Evolutionary conservation across 2,329 filamentous ascomycete species (phyloP).

Genomic region (Hypomyces rosellus): DNA sequence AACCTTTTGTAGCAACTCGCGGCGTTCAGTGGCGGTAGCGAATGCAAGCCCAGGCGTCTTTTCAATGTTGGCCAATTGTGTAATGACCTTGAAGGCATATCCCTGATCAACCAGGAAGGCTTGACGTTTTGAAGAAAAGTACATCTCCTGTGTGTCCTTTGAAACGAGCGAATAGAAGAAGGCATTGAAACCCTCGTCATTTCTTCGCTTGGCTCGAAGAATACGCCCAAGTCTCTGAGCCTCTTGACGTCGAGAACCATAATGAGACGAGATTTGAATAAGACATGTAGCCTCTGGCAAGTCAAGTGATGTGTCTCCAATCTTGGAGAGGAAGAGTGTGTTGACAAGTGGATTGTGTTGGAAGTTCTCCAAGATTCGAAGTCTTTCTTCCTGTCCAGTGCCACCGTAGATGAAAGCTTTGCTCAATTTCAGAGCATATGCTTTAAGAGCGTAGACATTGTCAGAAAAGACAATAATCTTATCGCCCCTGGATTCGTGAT

Average conservation of each 20-base stretch:
- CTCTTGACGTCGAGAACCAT: slow-evolving; percentile 93
- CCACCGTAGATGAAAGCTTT: slow-evolving; percentile 91
- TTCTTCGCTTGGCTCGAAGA: slow-evolving; percentile 86
- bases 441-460: slow-evolving; percentile 86
- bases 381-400: slow-evolving; percentile 78
- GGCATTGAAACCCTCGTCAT: slow-evolving; percentile 97
- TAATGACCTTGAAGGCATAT: slow-evolving; percentile 99
- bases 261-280: slow-evolving; percentile 96
- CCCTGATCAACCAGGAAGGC: slow-evolving; percentile 97
- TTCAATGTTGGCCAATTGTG: slow-evolving; percentile 86
- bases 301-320: slow-evolving; percentile 96
- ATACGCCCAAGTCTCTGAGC: slow-evolving; percentile 91
- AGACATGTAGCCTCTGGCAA: slow-evolving; percentile 92
- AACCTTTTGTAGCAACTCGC: slow-evolving; percentile 82
- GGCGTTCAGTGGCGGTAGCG: slow-evolving; percentile 68
- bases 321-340: slow-evolving; percentile 94
- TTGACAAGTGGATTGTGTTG: slow-evolving; percentile 86
- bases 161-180: slow-evolving; percentile 98
- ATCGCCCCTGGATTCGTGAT: slow-evolving; percentile 88
- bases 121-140: slow-evolving; percentile 91
- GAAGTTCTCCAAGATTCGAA: slow-evolving; percentile 87
- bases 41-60: slow-evolving; percentile 76
- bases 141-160: slow-evolving; percentile 98
- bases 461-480: slow-evolving; percentile 99
- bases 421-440: slow-evolving; percentile 74